Conservation (phyloP, 805 yeast species). For the Kregervanrija delftensis region DNA sequence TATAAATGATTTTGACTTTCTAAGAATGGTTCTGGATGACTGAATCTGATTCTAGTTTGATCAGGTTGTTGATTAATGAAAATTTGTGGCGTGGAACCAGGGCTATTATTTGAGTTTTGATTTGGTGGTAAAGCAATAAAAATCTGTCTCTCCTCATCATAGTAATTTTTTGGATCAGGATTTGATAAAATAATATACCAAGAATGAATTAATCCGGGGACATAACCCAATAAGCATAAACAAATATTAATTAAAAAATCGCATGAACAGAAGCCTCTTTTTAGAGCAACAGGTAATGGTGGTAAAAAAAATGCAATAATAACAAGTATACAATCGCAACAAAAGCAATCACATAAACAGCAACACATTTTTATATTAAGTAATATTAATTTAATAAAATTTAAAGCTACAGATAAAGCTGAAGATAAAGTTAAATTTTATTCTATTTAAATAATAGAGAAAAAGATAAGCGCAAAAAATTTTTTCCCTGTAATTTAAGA, state of each 20-base stretch:
- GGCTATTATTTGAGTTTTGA: constrained; percentile 1
- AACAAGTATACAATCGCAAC: constrained; percentile 59
- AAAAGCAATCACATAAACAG: constrained; percentile 28
- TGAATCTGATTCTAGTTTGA: constrained; percentile 18
- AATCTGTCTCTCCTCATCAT: constrained; percentile 25
- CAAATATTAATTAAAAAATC: constrained; percentile 63
- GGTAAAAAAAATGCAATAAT: constrained; percentile 68
- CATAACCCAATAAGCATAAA: constrained; percentile 53
- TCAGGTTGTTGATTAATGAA: constrained; percentile 21
- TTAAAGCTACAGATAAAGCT: background rate
- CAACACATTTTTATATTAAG: constrained; percentile 11
- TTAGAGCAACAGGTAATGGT: constrained; percentile 70
- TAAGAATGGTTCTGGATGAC: constrained; percentile 28
- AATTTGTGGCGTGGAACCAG: constrained; percentile 6
- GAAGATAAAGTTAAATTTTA: background rate
- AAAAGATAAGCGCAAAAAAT: no score
- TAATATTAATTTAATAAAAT: background rate
- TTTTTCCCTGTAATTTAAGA: no score
- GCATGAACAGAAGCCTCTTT: constrained; percentile 65
- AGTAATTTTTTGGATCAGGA: constrained; percentile 27
- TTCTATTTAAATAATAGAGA: no score
- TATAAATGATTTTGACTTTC: constrained; percentile 7
- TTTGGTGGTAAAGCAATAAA: constrained; percentile 20
- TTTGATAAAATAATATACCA: constrained; percentile 56
- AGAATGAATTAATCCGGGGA: constrained; percentile 68